Conservation (phyloP, 257 asterid species). For the Fraxinus americana region DNA sequence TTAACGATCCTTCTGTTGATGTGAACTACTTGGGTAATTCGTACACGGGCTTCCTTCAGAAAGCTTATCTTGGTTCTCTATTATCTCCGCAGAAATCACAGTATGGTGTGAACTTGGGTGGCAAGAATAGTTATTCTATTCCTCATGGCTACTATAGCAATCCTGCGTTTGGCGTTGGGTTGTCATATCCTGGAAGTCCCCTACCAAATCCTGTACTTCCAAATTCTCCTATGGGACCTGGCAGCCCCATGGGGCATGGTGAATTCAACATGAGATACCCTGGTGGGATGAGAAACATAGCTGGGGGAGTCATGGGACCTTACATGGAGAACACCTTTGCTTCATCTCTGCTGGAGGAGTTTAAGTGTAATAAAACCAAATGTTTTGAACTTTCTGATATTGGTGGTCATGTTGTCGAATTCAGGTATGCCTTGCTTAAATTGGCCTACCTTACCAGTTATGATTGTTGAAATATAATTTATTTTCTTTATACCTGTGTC, state of each 20-base stretch:
- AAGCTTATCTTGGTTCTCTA: slow-evolving; percentile 71
- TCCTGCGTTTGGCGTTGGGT: slow-evolving; percentile 60
- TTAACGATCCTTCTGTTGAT: slow-evolving; percentile 67
- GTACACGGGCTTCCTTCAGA: slow-evolving; percentile 76
- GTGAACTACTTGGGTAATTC: slow-evolving; percentile 67
- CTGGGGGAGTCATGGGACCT: slow-evolving; percentile 72
- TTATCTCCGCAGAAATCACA: slow-evolving; percentile 76
- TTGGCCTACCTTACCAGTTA: not conserved
- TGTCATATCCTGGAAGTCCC: slow-evolving; percentile 91
- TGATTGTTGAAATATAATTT: slow-evolving; percentile 19
- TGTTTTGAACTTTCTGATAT: slow-evolving; percentile 90
- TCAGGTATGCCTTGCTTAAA: slow-evolving; percentile 53
- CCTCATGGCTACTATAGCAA: slow-evolving; percentile 78
- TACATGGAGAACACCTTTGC: slow-evolving; percentile 65
- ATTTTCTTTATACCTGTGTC: slow-evolving; percentile 20
- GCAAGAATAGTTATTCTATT: slow-evolving; percentile 53
- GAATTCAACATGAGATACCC: slow-evolving; percentile 65
- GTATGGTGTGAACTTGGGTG: slow-evolving; percentile 54
- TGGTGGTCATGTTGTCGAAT: slow-evolving; percentile 88
- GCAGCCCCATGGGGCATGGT: slow-evolving; percentile 80
- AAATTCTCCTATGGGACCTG: slow-evolving; percentile 67
- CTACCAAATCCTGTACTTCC: slow-evolving; percentile 54
- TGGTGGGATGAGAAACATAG: slow-evolving; percentile 71
- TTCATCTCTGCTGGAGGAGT: slow-evolving; percentile 88
- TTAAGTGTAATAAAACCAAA: slow-evolving; percentile 82